Base-by-base conservation (phyloP, 176 grass and related monocot species). In the Bonia amplexicaulis region DNA sequence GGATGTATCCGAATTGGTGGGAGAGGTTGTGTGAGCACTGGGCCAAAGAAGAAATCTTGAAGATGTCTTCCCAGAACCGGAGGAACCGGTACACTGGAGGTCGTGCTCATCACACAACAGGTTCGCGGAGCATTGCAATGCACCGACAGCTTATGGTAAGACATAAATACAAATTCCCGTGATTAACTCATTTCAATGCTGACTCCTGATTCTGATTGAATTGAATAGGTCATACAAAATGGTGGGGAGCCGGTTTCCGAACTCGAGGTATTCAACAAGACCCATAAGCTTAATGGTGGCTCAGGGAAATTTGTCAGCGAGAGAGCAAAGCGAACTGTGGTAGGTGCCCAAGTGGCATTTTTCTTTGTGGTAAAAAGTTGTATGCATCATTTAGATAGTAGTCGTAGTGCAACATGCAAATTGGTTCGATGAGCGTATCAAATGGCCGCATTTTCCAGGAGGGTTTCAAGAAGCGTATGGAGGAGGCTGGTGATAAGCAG, bases 41-140 rank as follows among this genome's bases (percentile, higher is more conserved):
- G 85, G 85, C 85, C 46, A 74, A 73, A 80, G 85, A 87, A 45
- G 77, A 87, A 55, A 59, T 80, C 17, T 80, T 87, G 52, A 54
- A 74, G 23, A 74, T 74, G 77, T 66, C 85, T 87, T 35, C 37
- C 31, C 69, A 87, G 59, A 73, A 74, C 46, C 55, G 85, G 58
- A 87, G 74, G 58, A 80, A 87, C 46, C 68, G 77, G 27, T 74
- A 54, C 60, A 73, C 33, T 33, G 60, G 58, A 45, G 85, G 85
- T 19, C 77, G 7, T 81, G 85, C 85, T 33, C 69, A 74, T 80
- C 85, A 87, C 59, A 87, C 85, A 45, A 35, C 85, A n/a, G 77
- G 85, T 66, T 87, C 85, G 31, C 77, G 85, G 77, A 81, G 85
- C 69, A 55, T 87, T 45, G 77, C 85, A 11, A 87, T 80, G 77